Evolutionary conservation across 2,329 filamentous ascomycete genomes (phyloP), one percentile per base, ranked within the genome.

Genomic region (Dryadomyces quercus-mongolicae): DNA sequence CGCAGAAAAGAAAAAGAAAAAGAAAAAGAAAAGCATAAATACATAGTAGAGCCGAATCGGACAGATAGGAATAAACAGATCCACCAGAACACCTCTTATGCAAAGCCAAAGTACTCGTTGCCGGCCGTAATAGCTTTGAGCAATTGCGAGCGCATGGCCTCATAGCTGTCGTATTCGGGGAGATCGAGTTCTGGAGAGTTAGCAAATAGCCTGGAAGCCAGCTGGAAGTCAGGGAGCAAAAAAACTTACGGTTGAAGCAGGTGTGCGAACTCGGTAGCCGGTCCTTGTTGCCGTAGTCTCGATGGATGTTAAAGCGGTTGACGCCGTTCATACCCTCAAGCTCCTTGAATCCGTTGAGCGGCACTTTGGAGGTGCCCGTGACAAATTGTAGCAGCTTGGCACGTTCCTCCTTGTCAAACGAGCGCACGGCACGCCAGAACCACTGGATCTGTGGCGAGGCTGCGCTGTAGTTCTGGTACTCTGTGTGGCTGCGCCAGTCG

Each of bases 281-380:
- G 66, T 96, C 88, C 71, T 96, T 97, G 75, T 86, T 92, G 63
- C 92, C 91, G 71, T 95, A 96, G 70, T 97, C 93, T 60, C 93
- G 89, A 67, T 98, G 93, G 59, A 98, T 97, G 69, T 97, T 98
- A 82, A 98, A 98, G 60, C 89, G 85, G 70, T 87, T 95, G 68
- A 97, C 85, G 43, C 93, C 93, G 66, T 98, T 97, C 93, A 98
- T 98, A 61, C 93, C 94, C 73, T 98, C 94, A 7, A 98, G 80
- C 70, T 98, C 93, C 73, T 95, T 96, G 78, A 98, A 98, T 13
- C 93, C 93, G 63, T 98, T 98, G 51, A 98, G 82, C 43, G 93
- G 93, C 49, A 98, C 94, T 72, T 98, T 98, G 68, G 88, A 94
- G 18, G 94, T 98, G 67, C 93, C 93, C 1, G 94, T 98, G 61